A percentile compares a stretch with the other conserved stretches of the same genome.
phyloP scores from a whole-genome alignment of 495 filamentous ascomycete species.

The Aspergillus mulundensis region DNA sequence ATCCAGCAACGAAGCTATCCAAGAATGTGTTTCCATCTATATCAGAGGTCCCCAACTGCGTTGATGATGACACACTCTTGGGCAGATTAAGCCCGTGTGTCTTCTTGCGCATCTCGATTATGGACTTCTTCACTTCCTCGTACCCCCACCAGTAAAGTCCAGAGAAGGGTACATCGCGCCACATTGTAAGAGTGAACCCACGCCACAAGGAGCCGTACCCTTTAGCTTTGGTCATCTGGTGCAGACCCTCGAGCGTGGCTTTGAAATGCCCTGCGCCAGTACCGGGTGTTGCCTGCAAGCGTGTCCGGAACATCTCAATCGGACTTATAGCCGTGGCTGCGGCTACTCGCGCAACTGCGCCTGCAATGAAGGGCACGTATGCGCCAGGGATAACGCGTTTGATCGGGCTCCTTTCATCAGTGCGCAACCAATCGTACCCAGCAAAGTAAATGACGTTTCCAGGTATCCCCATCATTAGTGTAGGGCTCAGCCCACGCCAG shows the following conservation, averaged over 20 bases:
- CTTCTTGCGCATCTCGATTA: slow-evolving; percentile 61
- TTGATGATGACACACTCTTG: slow-evolving; percentile 17
- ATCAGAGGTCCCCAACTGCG: slow-evolving; percentile 35
- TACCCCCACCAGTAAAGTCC: slow-evolving; percentile 98
- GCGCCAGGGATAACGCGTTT: slow-evolving; percentile 52
- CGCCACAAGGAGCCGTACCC: slow-evolving; percentile 87
- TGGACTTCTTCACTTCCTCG: slow-evolving; percentile 64
- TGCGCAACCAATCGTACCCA: slow-evolving; percentile 93
- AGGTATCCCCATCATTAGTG: slow-evolving; percentile 88
- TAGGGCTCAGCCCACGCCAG: slow-evolving; percentile 91
- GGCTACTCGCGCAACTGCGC: slow-evolving; percentile 68
- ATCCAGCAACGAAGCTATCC: slow-evolving; percentile 86
- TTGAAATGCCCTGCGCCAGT: slow-evolving; percentile 59
- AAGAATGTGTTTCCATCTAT: slow-evolving; percentile 60
- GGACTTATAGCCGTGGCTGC: slow-evolving; percentile 83
- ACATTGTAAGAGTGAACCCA: slow-evolving; percentile 87
- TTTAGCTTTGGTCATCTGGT: slow-evolving; percentile 69
- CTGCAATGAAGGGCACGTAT: slow-evolving; percentile 77
- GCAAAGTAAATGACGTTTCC: slow-evolving; percentile 98
- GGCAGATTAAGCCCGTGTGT: slow-evolving; percentile 25
- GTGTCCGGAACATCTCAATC: slow-evolving; percentile 91
- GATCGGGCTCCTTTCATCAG: slow-evolving; percentile 64
- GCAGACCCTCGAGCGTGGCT: slow-evolving; percentile 68
- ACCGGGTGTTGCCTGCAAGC: slow-evolving; percentile 72
- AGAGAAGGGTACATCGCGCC: slow-evolving; percentile 96